Conservation (phyloP, 306 rosid genomes). For the Oemleria cerasiformis region DNA sequence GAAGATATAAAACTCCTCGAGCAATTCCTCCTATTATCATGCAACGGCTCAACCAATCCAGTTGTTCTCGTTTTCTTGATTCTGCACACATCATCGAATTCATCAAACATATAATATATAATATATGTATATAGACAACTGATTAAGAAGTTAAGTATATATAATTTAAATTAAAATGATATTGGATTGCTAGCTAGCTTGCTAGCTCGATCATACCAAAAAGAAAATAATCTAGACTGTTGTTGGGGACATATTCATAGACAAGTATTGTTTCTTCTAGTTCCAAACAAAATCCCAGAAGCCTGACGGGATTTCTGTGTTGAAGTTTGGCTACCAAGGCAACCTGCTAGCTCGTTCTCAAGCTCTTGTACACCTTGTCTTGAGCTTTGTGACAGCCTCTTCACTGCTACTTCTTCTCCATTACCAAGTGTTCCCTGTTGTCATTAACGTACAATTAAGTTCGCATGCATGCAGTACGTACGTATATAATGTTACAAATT, state of each 20-base stretch:
- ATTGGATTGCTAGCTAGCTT: no score
- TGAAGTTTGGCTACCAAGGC: not conserved
- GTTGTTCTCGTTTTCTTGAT: conserved; percentile 11
- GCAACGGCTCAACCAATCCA: conserved; percentile 44
- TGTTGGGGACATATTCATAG: conserved; percentile 8
- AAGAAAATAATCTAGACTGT: conserved; percentile 29
- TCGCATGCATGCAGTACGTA: no score
- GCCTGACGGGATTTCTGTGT: not conserved
- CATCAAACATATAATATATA: no score
- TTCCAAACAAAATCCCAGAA: conserved; percentile 28
- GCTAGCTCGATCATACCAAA: not conserved
- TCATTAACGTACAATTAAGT: not conserved
- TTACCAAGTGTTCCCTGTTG: not conserved
- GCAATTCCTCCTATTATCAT: conserved; percentile 33
- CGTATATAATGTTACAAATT: no score
- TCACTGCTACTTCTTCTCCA: not conserved
- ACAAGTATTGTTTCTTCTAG: conserved; percentile 37
- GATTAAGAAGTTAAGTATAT: no score
- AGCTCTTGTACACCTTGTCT: not conserved
- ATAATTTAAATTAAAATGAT: no score
- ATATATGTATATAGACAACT: no score
- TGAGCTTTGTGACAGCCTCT: not conserved
- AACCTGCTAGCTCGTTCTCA: not conserved
- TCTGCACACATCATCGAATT: conserved; percentile 22
- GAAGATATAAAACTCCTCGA: conserved; percentile 34